A percentile compares a stretch with the other conserved stretches of the same genome.
phyloP scores from a whole-genome alignment of 1,284 basidiomycete genomes.

The Malassezia slooffiae region DNA sequence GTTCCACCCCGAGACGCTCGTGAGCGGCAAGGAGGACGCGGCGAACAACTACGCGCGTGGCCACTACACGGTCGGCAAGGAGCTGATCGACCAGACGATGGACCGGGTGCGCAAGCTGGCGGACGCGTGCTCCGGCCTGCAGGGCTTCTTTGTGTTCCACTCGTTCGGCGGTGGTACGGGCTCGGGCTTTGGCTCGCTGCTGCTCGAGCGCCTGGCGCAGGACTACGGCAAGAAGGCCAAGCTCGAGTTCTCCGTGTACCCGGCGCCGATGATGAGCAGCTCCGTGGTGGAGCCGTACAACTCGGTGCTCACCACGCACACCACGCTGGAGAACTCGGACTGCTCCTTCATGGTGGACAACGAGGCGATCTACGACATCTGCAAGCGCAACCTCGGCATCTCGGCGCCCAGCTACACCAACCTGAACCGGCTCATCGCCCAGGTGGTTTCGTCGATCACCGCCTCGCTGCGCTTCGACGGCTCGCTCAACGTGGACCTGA shows the following conservation, averaged over 20 bases:
- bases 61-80: constrained; percentile 88
- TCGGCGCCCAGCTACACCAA: constrained; percentile 81
- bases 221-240: constrained; percentile 99
- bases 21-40: constrained; percentile 98
- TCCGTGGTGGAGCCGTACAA: constrained; percentile 99
- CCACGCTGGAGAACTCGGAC: constrained; percentile 96
- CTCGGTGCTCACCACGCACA: constrained; percentile 95
- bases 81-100: constrained; percentile 67
- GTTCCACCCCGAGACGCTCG: constrained; percentile 98
- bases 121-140: constrained; percentile 93
- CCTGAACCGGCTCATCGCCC: constrained; percentile 86
- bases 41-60: constrained; percentile 84
- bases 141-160: constrained; percentile 99
- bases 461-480: constrained; percentile 96
- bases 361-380: constrained; percentile 84
- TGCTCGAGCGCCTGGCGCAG: constrained; percentile 86
- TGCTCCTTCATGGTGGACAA: constrained; percentile 58
- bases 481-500: constrained; percentile 91
- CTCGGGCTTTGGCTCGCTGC: constrained; percentile 93
- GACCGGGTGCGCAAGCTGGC: constrained; percentile 91
- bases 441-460: constrained; percentile 90
- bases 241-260: constrained; percentile 97
- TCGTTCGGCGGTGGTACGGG: constrained; percentile 99
- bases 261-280: constrained; percentile 61
- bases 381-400: constrained; percentile 87